phyloP scores from a whole-genome alignment of 2,329 filamentous ascomycete genomes.

The Lasiodiplodia sp. region DNA sequence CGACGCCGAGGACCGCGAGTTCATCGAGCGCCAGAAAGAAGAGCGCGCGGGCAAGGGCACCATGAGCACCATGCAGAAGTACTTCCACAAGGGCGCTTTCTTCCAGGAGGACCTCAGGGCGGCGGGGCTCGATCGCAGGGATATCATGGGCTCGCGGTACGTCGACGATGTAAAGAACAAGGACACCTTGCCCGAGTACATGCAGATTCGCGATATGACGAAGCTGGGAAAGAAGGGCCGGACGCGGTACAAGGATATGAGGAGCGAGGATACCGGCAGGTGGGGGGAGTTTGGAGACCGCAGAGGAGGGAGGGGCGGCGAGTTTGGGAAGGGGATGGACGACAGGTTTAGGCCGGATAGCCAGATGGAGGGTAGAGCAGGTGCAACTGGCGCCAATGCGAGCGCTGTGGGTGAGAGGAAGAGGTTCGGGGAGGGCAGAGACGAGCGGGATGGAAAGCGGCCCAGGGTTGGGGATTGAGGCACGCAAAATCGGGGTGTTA shows the following conservation, averaged over 20 bases:
- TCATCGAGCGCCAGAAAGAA: slow-evolving; percentile 77
- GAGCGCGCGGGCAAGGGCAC: slow-evolving; percentile 78
- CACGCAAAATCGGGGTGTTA: background rate
- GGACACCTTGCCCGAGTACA: slow-evolving; percentile 84
- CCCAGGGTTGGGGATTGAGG: slow-evolving; percentile 42
- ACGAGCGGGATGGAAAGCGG: slow-evolving; percentile 54
- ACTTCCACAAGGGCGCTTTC: slow-evolving; percentile 96
- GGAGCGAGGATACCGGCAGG: slow-evolving; percentile 85
- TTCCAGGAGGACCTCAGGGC: slow-evolving; percentile 82
- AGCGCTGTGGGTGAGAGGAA: slow-evolving; percentile 72
- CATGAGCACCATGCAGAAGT: slow-evolving; percentile 92
- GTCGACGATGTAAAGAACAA: slow-evolving; percentile 84
- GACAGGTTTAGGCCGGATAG: slow-evolving; percentile 74
- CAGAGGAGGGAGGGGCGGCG: slow-evolving; percentile 48
- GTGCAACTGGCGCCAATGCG: slow-evolving; percentile 73
- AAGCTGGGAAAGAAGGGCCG: slow-evolving; percentile 91
- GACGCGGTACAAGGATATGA: slow-evolving; percentile 88
- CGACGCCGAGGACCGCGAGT: slow-evolving; percentile 81
- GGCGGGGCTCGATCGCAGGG: slow-evolving; percentile 77
- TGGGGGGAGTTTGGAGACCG: slow-evolving; percentile 74
- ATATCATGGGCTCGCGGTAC: slow-evolving; percentile 85
- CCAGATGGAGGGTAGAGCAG: slow-evolving; percentile 49
- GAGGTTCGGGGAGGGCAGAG: slow-evolving; percentile 48
- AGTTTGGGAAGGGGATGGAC: slow-evolving; percentile 57
- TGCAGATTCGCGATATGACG: slow-evolving; percentile 93